Percentiles rank a stretch among this genome's conserved stretches.
Evolutionary conservation across 352 stramenopile genomes (phyloP).

Genomic region (Elongisporangium prolatum): DNA sequence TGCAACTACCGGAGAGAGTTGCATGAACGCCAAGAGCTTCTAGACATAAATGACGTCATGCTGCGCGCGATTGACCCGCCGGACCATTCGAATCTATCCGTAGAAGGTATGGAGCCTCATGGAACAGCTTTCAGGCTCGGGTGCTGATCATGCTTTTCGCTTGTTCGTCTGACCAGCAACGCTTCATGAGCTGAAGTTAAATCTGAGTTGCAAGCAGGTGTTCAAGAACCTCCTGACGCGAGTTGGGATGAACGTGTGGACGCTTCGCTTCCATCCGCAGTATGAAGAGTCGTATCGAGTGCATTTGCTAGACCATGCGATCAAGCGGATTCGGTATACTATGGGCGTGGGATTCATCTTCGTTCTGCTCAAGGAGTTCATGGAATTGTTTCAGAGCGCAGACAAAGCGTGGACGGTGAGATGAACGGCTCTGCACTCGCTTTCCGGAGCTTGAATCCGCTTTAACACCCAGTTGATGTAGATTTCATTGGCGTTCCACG

Average conservation of each 20-base stretch:
- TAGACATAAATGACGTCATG: slow-evolving; percentile 16
- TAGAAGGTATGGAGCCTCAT: slow-evolving; percentile 5
- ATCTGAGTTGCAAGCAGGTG: slow-evolving; percentile 18
- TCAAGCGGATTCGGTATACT: slow-evolving; percentile 26
- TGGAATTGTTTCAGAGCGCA: slow-evolving; percentile 9
- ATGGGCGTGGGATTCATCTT: slow-evolving; percentile 25
- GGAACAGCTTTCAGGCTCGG: neutral
- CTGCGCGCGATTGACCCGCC: slow-evolving; percentile 26
- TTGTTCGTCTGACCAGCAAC: slow-evolving; percentile 11
- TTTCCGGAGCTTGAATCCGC: neutral
- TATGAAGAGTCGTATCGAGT: slow-evolving; percentile 24
- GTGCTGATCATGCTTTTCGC: neutral
- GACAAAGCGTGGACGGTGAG: neutral
- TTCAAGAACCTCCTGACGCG: slow-evolving; percentile 34
- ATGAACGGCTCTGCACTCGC: too few species aligned
- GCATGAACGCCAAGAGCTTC: neutral
- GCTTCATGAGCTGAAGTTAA: slow-evolving; percentile 27
- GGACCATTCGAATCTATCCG: slow-evolving; percentile 20
- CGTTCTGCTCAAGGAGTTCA: slow-evolving; percentile 21
- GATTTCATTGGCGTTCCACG: slow-evolving; percentile 16
- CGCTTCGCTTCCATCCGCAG: slow-evolving; percentile 25
- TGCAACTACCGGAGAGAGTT: neutral
- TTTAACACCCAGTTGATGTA: neutral
- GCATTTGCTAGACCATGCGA: slow-evolving; percentile 24
- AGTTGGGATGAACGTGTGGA: slow-evolving; percentile 31